Percentiles rank a stretch among this genome's conserved stretches.
Evolutionary conservation across 2,329 filamentous ascomycete species (phyloP).

Genomic region (Paecilomyces niveus): DNA sequence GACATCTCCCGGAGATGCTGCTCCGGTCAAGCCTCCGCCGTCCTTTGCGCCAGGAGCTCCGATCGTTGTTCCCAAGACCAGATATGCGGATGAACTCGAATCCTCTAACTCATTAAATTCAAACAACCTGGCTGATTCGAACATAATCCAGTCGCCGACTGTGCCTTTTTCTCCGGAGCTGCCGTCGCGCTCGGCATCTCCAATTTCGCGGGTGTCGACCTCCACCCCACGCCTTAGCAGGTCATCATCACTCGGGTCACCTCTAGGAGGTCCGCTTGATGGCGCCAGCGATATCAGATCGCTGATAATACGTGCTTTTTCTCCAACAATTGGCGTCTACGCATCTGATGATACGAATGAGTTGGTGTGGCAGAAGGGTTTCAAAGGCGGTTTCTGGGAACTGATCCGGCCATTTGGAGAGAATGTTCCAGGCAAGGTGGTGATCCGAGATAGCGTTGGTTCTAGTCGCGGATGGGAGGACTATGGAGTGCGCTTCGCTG

Average conservation of each 20-base stretch:
- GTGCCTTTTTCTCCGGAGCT: slow-evolving; percentile 49
- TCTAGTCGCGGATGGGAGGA: slow-evolving; percentile 78
- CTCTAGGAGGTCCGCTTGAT: slow-evolving; percentile 47
- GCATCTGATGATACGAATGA: slow-evolving; percentile 81
- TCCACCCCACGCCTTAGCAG: slow-evolving; percentile 44
- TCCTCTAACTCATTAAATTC: slow-evolving; percentile 40
- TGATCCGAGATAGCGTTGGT: slow-evolving; percentile 83
- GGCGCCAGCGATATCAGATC: slow-evolving; percentile 51
- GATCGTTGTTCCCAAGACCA: slow-evolving; percentile 53
- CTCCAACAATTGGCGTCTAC: slow-evolving; percentile 80
- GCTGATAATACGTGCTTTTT: slow-evolving; percentile 75
- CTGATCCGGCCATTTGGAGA: slow-evolving; percentile 88
- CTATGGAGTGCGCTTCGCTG: slow-evolving; percentile 79
- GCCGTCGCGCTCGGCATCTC: slow-evolving; percentile 62
- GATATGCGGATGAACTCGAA: slow-evolving; percentile 45
- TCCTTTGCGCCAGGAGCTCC: slow-evolving; percentile 62
- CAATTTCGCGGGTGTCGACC: slow-evolving; percentile 53
- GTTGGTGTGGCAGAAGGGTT: slow-evolving; percentile 74
- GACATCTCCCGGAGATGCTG: slow-evolving; percentile 61
- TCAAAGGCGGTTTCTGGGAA: slow-evolving; percentile 73
- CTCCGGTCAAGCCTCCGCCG: slow-evolving; percentile 60
- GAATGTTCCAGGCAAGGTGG: slow-evolving; percentile 76
- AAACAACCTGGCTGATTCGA: slow-evolving; percentile 42
- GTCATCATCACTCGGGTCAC: slow-evolving; percentile 38
- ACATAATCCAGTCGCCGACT: slow-evolving; percentile 52